Evolutionary conservation across 768 basidiomycete species (phyloP).

Genomic region (Harrya chromipes): DNA sequence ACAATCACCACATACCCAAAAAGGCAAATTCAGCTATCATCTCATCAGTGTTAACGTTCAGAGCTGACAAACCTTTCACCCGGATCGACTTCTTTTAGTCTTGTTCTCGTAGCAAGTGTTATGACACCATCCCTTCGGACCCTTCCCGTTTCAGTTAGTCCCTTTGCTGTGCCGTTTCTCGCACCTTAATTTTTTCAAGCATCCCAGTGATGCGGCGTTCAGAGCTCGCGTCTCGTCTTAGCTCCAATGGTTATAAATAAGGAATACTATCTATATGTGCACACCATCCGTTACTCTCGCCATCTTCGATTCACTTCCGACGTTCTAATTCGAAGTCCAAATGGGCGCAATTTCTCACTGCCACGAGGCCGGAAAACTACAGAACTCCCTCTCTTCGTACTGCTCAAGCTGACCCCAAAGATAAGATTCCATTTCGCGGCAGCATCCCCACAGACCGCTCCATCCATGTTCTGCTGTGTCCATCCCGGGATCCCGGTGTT

Average conservation of each 20-base stretch:
- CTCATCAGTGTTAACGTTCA: slow-evolving; percentile 14
- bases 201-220: too few relatives aligned
- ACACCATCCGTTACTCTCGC: not conserved
- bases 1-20: not conserved
- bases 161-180: not conserved
- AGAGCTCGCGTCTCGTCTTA: not conserved
- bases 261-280: not conserved
- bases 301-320: not conserved
- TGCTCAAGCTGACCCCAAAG: too few relatives aligned
- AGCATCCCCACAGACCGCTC: not conserved
- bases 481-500: not conserved
- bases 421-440: too few relatives aligned
- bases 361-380: not conserved
- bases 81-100: too few relatives aligned
- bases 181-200: not conserved
- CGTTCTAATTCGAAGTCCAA: not conserved
- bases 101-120: too few relatives aligned
- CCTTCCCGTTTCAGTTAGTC: too few relatives aligned
- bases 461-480: too few relatives aligned
- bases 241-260: not conserved
- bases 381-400: not conserved
- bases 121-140: too few relatives aligned
- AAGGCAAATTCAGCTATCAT: not conserved
- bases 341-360: not conserved
- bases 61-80: slow-evolving; percentile 9